Conservation (phyloP, 2,329 filamentous ascomycete genomes). For the Ophiocordyceps robertsii region DNA sequence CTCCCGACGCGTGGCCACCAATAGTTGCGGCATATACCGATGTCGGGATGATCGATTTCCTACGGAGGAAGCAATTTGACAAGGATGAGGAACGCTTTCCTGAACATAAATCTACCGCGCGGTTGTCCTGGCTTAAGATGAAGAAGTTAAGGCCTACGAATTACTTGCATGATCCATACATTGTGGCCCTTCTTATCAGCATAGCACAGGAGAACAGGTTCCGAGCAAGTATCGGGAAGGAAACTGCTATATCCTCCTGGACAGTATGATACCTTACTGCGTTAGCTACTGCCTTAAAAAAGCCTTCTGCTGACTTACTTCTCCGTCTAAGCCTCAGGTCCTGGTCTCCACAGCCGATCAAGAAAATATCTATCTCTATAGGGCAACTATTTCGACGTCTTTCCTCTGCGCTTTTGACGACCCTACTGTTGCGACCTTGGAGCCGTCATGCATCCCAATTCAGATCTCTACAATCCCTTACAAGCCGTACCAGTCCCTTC, state of each 20-base stretch:
- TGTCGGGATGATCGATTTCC: not conserved
- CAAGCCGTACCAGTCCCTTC: not conserved
- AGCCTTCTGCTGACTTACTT: not conserved
- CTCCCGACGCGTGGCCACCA: not conserved
- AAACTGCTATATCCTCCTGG: not conserved
- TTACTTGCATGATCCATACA: not conserved
- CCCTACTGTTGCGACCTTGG: not conserved
- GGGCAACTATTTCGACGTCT: not conserved
- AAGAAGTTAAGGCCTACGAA: not conserved
- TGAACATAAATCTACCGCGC: not conserved
- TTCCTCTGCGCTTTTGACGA: constrained; percentile 3
- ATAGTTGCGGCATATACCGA: not conserved
- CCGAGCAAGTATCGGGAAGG: not conserved
- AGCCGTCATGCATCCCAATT: not conserved
- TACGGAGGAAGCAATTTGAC: not conserved
- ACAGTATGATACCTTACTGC: not conserved
- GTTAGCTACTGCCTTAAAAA: not conserved
- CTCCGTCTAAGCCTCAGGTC: not conserved
- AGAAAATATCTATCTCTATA: constrained; percentile 3
- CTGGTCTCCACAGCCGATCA: not conserved
- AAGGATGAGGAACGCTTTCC: too few species aligned
- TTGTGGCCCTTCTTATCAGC: not conserved
- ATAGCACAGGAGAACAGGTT: not conserved
- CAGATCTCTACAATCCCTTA: not conserved
- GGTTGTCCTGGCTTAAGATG: not conserved